Percentiles rank a stretch among this genome's conserved stretches.
Conservation (phyloP, 169 alveolate genomes). For the Eimeria maxima region DNA sequence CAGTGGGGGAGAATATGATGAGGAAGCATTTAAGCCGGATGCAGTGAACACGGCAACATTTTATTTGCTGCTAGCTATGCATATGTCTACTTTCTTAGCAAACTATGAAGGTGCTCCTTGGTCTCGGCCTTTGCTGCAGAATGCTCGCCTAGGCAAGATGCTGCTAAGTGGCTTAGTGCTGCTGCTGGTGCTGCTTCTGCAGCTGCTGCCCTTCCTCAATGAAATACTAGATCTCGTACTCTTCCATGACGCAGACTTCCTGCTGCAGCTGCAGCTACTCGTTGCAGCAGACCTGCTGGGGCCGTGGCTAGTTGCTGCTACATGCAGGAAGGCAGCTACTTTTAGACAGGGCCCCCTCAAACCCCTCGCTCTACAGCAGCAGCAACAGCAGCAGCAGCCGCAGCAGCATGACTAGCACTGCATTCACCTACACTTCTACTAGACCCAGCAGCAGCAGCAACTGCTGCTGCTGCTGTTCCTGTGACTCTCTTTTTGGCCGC, state of each 20-base stretch:
- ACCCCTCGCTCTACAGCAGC: neutral
- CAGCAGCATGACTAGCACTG: neutral
- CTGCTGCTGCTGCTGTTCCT: neutral
- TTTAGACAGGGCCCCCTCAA: constrained; percentile 4
- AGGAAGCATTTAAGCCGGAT: constrained; percentile 92
- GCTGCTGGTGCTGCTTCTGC: constrained; percentile 64
- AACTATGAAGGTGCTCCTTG: constrained; percentile 95
- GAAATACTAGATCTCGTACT: constrained; percentile 73
- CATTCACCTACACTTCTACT: neutral
- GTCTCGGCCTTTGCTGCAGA: constrained; percentile 89
- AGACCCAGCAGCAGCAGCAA: neutral
- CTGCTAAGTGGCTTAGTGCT: too few species aligned
- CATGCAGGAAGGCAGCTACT: constrained; percentile 17
- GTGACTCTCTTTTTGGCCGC: neutral
- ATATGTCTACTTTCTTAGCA: constrained; percentile 90
- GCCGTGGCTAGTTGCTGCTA: constrained; percentile 63
- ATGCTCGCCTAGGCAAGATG: constrained; percentile 83
- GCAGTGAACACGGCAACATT: constrained; percentile 92
- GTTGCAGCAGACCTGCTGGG: constrained; percentile 34
- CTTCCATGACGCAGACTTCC: constrained; percentile 37
- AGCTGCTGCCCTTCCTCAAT: constrained; percentile 75
- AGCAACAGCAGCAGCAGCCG: neutral
- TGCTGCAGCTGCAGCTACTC: constrained; percentile 33
- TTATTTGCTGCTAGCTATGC: constrained; percentile 90
- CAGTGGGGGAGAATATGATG: constrained; percentile 75